Evolutionary conservation across 2,329 filamentous ascomycete genomes (phyloP).

Genomic region (Hymenoscyphus albidus): DNA sequence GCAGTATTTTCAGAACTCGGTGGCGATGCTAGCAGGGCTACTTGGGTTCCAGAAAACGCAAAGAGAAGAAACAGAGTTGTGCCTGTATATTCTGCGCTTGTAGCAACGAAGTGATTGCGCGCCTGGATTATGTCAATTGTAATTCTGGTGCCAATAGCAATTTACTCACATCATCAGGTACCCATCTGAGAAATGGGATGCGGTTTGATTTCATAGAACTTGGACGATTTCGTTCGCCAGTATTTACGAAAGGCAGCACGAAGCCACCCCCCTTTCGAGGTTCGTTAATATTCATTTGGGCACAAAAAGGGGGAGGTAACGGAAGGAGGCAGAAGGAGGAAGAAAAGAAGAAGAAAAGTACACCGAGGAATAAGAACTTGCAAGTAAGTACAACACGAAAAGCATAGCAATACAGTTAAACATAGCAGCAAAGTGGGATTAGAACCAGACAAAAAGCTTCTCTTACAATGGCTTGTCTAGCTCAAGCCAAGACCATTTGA

Average conservation of each 20-base stretch:
- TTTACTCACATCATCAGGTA: slow-evolving; percentile 20
- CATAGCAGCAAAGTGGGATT: neutral
- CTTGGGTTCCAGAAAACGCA: slow-evolving; percentile 29
- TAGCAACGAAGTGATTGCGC: slow-evolving; percentile 26
- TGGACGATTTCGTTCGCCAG: slow-evolving; percentile 11
- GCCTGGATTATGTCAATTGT: slow-evolving; percentile 12
- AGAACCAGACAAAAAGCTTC: neutral
- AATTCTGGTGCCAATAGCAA: neutral
- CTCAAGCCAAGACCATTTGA: neutral
- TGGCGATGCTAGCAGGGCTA: slow-evolving; percentile 27
- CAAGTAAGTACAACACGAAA: neutral
- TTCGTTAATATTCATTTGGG: slow-evolving; percentile 28
- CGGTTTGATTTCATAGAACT: slow-evolving; percentile 23
- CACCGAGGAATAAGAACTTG: neutral
- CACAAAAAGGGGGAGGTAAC: neutral
- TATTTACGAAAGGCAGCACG: slow-evolving; percentile 24
- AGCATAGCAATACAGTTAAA: neutral
- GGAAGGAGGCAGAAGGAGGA: neutral
- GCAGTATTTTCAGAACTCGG: slow-evolving; percentile 35
- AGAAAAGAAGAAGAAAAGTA: neutral
- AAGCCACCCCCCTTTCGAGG: slow-evolving; percentile 21
- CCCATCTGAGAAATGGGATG: slow-evolving; percentile 18
- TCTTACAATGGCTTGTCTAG: neutral
- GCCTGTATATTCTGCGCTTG: slow-evolving; percentile 25
- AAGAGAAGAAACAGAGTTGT: slow-evolving; percentile 31